A percentile compares a stretch with the other conserved stretches of the same genome.
Evolutionary conservation across 495 filamentous ascomycete genomes (phyloP).

Genomic region (Jackrogersella minutella): DNA sequence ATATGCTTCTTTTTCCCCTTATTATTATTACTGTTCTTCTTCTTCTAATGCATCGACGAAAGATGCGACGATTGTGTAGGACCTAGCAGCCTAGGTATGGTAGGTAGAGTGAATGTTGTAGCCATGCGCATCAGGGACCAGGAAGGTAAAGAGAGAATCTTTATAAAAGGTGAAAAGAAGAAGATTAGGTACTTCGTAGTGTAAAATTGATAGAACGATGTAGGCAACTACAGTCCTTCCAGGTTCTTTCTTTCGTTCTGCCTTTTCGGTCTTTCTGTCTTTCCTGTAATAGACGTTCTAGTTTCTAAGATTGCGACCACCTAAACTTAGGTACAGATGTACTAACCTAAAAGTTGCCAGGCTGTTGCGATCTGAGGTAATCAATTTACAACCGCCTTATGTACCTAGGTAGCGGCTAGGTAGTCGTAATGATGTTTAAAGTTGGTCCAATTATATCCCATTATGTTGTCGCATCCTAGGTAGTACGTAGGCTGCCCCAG

Average conservation of each 20-base stretch:
- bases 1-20: too few species aligned
- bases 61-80: slow-evolving; percentile 17
- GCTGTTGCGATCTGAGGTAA: too few species aligned
- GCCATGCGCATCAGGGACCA: slow-evolving; percentile 25
- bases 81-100: too few species aligned
- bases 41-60: slow-evolving; percentile 6
- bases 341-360: too few species aligned
- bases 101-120: too few species aligned
- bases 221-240: too few species aligned
- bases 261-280: too few species aligned
- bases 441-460: not conserved
- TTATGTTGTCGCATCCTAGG: not conserved
- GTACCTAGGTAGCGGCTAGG: not conserved
- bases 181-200: too few species aligned
- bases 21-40: too few species aligned
- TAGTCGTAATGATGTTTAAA: not conserved
- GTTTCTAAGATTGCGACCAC: not conserved
- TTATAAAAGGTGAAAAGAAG: not conserved
- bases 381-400: too few species aligned
- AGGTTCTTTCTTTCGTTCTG: too few species aligned
- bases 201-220: too few species aligned
- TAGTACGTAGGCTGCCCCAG: not conserved
- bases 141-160: not conserved
- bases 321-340: not conserved
- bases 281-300: not conserved